Percentiles rank a stretch among this genome's conserved stretches.
Evolutionary conservation across 306 rosid genomes (phyloP).

Genomic region (Mimosa pudica): DNA sequence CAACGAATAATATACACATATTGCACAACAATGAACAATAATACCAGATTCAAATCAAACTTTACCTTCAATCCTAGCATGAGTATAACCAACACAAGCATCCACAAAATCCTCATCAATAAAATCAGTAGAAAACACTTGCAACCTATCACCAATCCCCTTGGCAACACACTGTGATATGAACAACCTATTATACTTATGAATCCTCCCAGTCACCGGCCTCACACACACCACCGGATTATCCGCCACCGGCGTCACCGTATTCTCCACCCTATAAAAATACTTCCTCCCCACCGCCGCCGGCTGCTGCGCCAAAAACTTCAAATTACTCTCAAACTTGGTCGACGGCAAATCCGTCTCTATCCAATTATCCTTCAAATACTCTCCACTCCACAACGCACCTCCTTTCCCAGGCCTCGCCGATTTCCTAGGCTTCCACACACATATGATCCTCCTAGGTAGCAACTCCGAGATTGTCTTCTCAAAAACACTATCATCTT

Average conservation of each 20-base stretch:
- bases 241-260: conserved; percentile 80
- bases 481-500: conserved; percentile 62
- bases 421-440: conserved; percentile 88
- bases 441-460: conserved; percentile 75
- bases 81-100: conserved; percentile 74
- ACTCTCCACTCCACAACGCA: conserved; percentile 66
- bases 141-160: conserved; percentile 60
- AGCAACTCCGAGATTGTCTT: conserved; percentile 66
- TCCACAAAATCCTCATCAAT: conserved; percentile 83
- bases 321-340: conserved; percentile 80
- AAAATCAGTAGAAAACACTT: conserved; percentile 78
- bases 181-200: conserved; percentile 66
- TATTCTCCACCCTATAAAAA: conserved; percentile 94
- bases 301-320: conserved; percentile 68
- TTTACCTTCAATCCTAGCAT: conserved; percentile 70
- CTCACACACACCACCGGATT: conserved; percentile 78
- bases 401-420: conserved; percentile 52
- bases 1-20: too few relatives aligned
- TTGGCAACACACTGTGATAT: conserved; percentile 61
- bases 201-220: conserved; percentile 84
- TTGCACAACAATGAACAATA: neutral
- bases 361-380: conserved; percentile 80
- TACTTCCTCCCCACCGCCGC: conserved; percentile 61
- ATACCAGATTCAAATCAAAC: conserved; percentile 35
- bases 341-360: conserved; percentile 91